Percentiles rank a stretch among this genome's conserved stretches.
phyloP scores from a whole-genome alignment of 2,329 filamentous ascomycete genomes.

The Orbilia blumenaviensis region DNA sequence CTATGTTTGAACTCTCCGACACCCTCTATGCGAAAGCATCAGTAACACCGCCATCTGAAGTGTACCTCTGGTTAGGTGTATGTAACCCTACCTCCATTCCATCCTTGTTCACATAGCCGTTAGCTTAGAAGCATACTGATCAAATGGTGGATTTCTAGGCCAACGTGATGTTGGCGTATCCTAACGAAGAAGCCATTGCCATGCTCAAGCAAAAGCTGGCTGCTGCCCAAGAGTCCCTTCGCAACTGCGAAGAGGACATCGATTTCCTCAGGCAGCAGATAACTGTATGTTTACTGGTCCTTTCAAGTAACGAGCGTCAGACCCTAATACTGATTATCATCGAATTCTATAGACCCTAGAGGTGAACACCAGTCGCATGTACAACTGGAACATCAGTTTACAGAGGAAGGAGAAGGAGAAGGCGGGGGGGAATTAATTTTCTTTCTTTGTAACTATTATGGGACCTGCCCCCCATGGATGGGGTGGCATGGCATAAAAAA shows the following conservation, averaged over 20 bases:
- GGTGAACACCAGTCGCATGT: slow-evolving; percentile 94
- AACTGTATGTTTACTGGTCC: slow-evolving; percentile 72
- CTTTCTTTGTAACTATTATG: neutral
- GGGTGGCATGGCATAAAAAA: no score
- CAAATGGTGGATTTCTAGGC: slow-evolving; percentile 66
- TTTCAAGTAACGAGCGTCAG: neutral
- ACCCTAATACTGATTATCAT: slow-evolving; percentile 16
- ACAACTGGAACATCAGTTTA: slow-evolving; percentile 98
- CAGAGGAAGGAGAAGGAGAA: slow-evolving; percentile 86
- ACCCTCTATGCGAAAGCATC: slow-evolving; percentile 90
- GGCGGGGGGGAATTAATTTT: slow-evolving; percentile 43
- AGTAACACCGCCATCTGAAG: slow-evolving; percentile 83
- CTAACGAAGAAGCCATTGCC: slow-evolving; percentile 82
- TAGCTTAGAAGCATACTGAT: neutral
- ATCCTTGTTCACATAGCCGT: neutral
- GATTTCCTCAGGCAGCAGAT: slow-evolving; percentile 97
- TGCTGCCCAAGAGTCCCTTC: slow-evolving; percentile 79
- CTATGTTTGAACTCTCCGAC: slow-evolving; percentile 95
- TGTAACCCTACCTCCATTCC: slow-evolving; percentile 59
- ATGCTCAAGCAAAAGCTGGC: slow-evolving; percentile 79
- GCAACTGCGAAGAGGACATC: slow-evolving; percentile 94
- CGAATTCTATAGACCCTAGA: slow-evolving; percentile 79
- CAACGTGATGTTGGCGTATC: slow-evolving; percentile 97
- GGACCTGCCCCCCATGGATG: slow-evolving; percentile 60
- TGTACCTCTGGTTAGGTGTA: slow-evolving; percentile 96